These are phyloP conservation scores for Chalaropsis thielavioides DNA, from an alignment of 2,329 filamentous ascomycete genomes.

Conservation along the genomic window DNA sequence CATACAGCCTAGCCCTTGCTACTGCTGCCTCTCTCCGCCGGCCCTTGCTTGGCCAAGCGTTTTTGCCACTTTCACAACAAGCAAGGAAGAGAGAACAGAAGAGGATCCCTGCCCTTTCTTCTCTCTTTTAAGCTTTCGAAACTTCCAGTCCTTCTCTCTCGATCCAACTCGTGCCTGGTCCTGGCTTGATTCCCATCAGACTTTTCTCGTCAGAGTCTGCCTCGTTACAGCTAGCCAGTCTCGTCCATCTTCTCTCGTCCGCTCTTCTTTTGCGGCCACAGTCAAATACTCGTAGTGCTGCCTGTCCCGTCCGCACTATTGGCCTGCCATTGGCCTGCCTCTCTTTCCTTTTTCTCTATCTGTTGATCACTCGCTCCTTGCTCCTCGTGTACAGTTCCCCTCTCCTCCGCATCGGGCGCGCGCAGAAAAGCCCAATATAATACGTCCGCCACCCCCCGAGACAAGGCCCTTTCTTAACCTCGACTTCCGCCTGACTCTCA, in stretches of 20 bases:
- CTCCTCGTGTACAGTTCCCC: background rate
- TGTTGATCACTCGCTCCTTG: background rate
- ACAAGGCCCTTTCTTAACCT: background rate
- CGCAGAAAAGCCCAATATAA: background rate
- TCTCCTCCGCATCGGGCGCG: background rate
- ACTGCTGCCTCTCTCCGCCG: background rate
- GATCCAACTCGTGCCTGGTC: background rate
- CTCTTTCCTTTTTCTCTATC: background rate
- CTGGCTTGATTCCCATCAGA: background rate
- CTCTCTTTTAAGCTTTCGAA: constrained; percentile 5
- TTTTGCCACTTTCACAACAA: background rate
- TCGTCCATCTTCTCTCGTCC: background rate
- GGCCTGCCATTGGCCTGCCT: background rate
- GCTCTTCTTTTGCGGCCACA: background rate
- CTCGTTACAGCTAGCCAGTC: background rate
- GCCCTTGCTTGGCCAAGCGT: background rate
- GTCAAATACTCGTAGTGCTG: background rate
- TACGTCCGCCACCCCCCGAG: background rate
- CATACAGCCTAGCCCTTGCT: background rate
- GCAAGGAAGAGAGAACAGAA: background rate
- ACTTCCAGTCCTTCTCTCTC: background rate
- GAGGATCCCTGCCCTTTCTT: constrained; percentile 1
- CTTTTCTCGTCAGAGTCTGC: background rate
- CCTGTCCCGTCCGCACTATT: background rate
- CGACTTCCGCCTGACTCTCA: background rate